Evolutionary conservation across 225 moss, liverwort and hornwort genomes (phyloP), one percentile per base, ranked within the genome.

Genomic region (Marchantia paleacea): DNA sequence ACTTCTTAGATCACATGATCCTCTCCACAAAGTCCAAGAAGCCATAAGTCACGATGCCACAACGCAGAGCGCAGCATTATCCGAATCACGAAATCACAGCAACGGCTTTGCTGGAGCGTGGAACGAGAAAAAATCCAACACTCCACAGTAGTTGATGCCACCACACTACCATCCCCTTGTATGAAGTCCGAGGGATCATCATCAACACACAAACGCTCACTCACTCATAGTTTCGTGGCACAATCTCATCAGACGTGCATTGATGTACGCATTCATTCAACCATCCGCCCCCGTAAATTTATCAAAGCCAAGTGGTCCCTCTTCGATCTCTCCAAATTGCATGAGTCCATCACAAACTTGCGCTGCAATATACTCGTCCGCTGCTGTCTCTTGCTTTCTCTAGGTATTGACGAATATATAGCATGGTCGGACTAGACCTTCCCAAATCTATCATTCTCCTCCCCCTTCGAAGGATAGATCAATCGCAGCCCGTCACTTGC

Each of bases 281-380:
- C 57, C 30, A 57, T 48, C 70, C 70, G 79, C 60, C 22, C 97
- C 97, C n/a, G 97, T 95, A 75, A 91, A 94, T 69, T 99, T 99
- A 80, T 99, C 97, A 57, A 95, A 99, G 48, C 97, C 97, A 51
- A 99, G 84, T 7, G 97, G 97, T 1, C 97, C 97, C 83, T 99
- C 97, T 57, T 99, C 97, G 24, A 99, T 99, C 76, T 95, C 95
- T 69, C 97, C 97, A 61, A 92, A 99, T n/a, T 91, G 93, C 13
- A 95, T 86, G 77, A 99, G n/a, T n/a, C n/a, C n/a, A n/a, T n/a
- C n/a, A n/a, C n/a, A n/a, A n/a, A n/a, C n/a, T n/a, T n/a, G n/a
- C n/a, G n/a, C n/a, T n/a, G n/a, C n/a, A n/a, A n/a, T n/a, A n/a
- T n/a, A n/a, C n/a, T n/a, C n/a, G n/a, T n/a, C n/a, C n/a, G n/a